Percentiles rank a stretch among this genome's conserved stretches.
phyloP scores from a whole-genome alignment of 2,329 filamentous ascomycete genomes.

The Tolypocladium cylindrosporum region DNA sequence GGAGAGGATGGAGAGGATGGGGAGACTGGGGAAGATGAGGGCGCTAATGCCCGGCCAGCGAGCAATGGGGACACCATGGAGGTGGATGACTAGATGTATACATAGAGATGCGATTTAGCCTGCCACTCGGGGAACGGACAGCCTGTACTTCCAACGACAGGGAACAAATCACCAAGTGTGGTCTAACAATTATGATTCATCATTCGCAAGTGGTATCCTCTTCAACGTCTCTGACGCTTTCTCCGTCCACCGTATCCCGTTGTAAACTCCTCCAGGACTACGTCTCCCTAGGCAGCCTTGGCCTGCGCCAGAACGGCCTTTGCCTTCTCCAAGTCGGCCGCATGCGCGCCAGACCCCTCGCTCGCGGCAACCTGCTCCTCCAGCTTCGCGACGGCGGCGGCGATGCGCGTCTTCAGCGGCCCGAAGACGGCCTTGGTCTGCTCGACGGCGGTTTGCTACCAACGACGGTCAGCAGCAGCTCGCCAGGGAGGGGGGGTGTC shows the following conservation, averaged over 20 bases:
- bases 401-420: constrained; percentile 60
- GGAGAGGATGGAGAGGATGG: constrained; percentile 27
- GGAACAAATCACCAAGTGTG: not conserved
- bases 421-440: constrained; percentile 81
- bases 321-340: constrained; percentile 45
- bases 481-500: not conserved
- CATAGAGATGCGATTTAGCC: not conserved
- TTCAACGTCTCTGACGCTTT: not conserved
- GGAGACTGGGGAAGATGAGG: not conserved
- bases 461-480: not conserved
- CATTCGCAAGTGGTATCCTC: not conserved
- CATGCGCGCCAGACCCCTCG: constrained; percentile 33
- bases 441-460: constrained; percentile 66
- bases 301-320: constrained; percentile 42
- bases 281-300: constrained; percentile 19
- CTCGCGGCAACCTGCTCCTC: constrained; percentile 65
- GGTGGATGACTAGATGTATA: constrained; percentile 30
- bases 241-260: not conserved
- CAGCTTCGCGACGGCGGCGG: constrained; percentile 59
- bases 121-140: not conserved
- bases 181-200: not conserved
- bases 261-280: not conserved
- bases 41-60: constrained; percentile 27
- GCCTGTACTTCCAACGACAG: not conserved
- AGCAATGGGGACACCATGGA: constrained; percentile 55